These are phyloP conservation scores for Tuber brumale DNA, from an alignment of 495 filamentous ascomycete genomes.

Conservation along the genomic window DNA sequence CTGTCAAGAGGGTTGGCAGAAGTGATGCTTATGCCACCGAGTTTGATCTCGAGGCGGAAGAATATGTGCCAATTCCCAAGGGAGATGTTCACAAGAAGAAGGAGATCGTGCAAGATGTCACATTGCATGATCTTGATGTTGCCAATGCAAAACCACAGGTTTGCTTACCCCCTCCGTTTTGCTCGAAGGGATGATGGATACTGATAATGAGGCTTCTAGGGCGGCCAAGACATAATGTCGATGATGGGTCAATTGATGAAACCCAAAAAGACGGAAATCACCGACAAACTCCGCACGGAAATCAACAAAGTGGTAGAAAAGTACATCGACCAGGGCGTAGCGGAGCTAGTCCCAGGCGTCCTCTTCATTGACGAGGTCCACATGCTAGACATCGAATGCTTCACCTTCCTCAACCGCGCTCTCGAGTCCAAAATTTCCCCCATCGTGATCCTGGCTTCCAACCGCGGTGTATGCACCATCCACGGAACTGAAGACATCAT, in stretches of 20 bases:
- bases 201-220: slow-evolving; percentile 48
- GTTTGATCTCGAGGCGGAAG: slow-evolving; percentile 96
- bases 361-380: slow-evolving; percentile 98
- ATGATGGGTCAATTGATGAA: slow-evolving; percentile 99
- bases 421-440: slow-evolving; percentile 88
- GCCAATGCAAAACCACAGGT: slow-evolving; percentile 77
- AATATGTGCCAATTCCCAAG: slow-evolving; percentile 97
- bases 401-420: slow-evolving; percentile 96
- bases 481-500: slow-evolving; percentile 74
- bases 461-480: slow-evolving; percentile 84
- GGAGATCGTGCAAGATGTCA: slow-evolving; percentile 98
- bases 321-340: slow-evolving; percentile 97
- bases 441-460: slow-evolving; percentile 94
- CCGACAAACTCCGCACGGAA: slow-evolving; percentile 86
- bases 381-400: slow-evolving; percentile 98
- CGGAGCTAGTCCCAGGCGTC: slow-evolving; percentile 92
- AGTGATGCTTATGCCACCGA: slow-evolving; percentile 96
- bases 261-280: slow-evolving; percentile 97
- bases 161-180: not conserved
- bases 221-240: slow-evolving; percentile 97
- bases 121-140: slow-evolving; percentile 90
- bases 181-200: slow-evolving; percentile 2
- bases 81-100: slow-evolving; percentile 99
- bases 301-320: slow-evolving; percentile 98
- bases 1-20: slow-evolving; percentile 90